Evolutionary conservation across 140 eudicot species (phyloP).

Genomic region (Senecio squalidus): DNA sequence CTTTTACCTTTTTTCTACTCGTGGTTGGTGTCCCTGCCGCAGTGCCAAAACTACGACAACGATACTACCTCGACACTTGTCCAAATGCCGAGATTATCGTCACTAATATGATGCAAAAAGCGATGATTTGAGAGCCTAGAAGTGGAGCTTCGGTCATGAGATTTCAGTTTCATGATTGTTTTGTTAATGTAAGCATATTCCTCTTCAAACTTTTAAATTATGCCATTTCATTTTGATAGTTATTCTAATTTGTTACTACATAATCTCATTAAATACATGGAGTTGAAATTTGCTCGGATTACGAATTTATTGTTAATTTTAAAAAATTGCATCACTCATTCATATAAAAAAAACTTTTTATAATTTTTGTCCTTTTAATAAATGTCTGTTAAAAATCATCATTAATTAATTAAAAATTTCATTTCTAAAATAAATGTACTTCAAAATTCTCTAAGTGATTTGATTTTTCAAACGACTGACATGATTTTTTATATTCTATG

Average conservation of each 20-base stretch:
- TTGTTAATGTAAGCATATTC: constrained; percentile 52
- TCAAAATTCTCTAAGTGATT: too few species aligned
- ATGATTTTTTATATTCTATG: too few species aligned
- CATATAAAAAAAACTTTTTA: too few species aligned
- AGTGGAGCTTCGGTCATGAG: constrained; percentile 85
- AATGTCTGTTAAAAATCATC: too few species aligned
- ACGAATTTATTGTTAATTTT: too few species aligned
- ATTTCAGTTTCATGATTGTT: constrained; percentile 86
- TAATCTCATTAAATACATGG: too few species aligned
- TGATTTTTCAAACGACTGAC: too few species aligned
- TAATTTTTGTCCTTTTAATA: too few species aligned
- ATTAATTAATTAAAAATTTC: too few species aligned
- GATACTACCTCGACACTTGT: constrained; percentile 54
- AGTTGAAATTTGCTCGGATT: too few species aligned
- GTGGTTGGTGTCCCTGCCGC: background rate
- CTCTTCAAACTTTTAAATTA: background rate
- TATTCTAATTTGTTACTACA: background rate
- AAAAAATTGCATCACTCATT: too few species aligned
- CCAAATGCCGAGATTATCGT: constrained; percentile 65
- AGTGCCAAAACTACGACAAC: constrained; percentile 34
- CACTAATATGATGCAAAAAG: constrained; percentile 36
- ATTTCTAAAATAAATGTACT: too few species aligned
- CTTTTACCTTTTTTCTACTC: background rate
- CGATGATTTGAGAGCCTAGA: constrained; percentile 68
- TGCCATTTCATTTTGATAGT: background rate